Conservation (phyloP, 1,139 yeast genomes). For the Yamadazyma kanchanaburiensis region DNA sequence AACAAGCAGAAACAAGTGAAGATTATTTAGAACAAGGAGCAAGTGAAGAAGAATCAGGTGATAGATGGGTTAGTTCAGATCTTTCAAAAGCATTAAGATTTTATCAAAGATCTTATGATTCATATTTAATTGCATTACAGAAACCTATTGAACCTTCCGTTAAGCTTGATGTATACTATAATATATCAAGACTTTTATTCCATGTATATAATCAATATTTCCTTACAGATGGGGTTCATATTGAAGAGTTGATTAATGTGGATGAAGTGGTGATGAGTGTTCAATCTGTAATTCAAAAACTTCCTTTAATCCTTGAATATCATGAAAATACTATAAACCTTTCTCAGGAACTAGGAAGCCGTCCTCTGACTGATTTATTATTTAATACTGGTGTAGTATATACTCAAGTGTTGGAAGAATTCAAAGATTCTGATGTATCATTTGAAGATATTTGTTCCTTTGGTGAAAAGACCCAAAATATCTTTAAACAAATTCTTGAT, state of each 20-base stretch:
- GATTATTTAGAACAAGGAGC: constrained; percentile 49
- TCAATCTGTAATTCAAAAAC: constrained; percentile 35
- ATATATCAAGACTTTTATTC: constrained; percentile 45
- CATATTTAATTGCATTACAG: constrained; percentile 26
- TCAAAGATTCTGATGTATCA: constrained; percentile 15
- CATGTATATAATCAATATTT: constrained; percentile 45
- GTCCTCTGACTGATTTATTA: constrained; percentile 36
- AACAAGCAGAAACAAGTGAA: constrained; percentile 26
- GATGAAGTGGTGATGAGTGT: constrained; percentile 29
- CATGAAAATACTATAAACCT: constrained; percentile 36
- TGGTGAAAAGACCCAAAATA: constrained; percentile 15
- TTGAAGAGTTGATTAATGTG: constrained; percentile 35
- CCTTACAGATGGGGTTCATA: constrained; percentile 41
- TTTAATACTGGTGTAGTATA: constrained; percentile 48
- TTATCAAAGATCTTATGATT: constrained; percentile 45
- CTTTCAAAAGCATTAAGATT: constrained; percentile 50
- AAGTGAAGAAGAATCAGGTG: constrained; percentile 54
- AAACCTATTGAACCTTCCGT: constrained; percentile 11
- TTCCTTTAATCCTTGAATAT: constrained; percentile 28
- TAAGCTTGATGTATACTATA: constrained; percentile 41
- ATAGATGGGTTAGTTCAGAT: constrained; percentile 56
- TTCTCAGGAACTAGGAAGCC: constrained; percentile 7
- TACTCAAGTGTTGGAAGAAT: constrained; percentile 43
- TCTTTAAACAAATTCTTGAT: constrained; percentile 17
- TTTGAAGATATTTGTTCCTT: constrained; percentile 16